Base-by-base conservation (phyloP, 805 yeast genomes). In the Candida parachauliodes region DNA sequence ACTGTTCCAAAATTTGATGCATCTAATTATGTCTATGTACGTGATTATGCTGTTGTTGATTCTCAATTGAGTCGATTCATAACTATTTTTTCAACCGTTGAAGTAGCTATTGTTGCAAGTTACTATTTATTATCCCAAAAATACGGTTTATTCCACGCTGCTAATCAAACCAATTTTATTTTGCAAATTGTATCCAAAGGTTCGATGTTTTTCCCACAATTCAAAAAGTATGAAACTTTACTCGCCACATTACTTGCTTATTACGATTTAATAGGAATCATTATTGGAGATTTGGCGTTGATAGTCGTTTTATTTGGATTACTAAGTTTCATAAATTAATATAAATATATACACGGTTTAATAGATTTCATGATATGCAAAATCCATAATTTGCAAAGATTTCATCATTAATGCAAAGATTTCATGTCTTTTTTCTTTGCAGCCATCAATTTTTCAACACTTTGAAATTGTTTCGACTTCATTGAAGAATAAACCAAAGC, bases 401-500 rank as follows among this genome's bases (percentile, higher is more conserved):
- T n/a, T n/a, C n/a, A n/a, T 8, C 24, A 9, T 27, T 18, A 32
- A 8, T 41, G 26, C 12, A 37, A 24, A 8, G 30, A 28, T 14
- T 51, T 55, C 70, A 66, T 65, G 38, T 62, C 62, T 44, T 47
- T 49, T 39, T 61, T 52, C 52, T 66, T 68, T 12, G 70, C 71
- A 32, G 57, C 65, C 19, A 68, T 52, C 10, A 67, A 48, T 49
- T 57, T 59, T 26, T 68, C 72, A 3, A 72, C 74, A 41, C 63
- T 51, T 41, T 49, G 48, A 42, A 50, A 53, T 36, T 55, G 55
- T 38, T 51, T 51, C 33, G 45, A 50, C 44, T 62, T 68, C 50
- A 50, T 44, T 35, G 63, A 48, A 14, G 52, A 47, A 44, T 60
- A 68, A 10, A 52, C 30, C 40, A 93, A 70, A 60, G 88, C 74